phyloP scores from a whole-genome alignment of 371 early-diverging fungal species.

The Lichtheimia hyalospora region DNA sequence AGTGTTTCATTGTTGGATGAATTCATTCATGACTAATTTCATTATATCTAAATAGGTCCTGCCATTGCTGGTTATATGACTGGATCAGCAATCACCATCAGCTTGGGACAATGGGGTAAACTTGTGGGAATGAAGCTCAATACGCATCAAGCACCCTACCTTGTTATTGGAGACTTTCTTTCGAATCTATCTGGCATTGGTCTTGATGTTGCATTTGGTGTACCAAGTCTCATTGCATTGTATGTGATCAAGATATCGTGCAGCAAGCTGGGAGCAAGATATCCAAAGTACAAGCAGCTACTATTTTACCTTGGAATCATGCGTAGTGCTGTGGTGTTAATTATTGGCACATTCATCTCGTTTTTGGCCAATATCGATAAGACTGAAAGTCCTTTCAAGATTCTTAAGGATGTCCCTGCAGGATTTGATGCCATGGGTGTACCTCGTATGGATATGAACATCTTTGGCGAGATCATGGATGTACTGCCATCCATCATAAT shows the following conservation, averaged over 20 bases:
- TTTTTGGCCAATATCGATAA: constrained; percentile 20
- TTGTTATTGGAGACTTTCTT: constrained; percentile 45
- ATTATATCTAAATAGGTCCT: constrained; percentile 20
- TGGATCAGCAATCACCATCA: constrained; percentile 69
- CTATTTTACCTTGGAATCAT: constrained; percentile 41
- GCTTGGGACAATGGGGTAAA: constrained; percentile 68
- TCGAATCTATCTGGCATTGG: constrained; percentile 25
- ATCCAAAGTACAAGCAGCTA: constrained; percentile 20
- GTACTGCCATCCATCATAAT: constrained; percentile 61
- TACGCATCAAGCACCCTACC: constrained; percentile 50
- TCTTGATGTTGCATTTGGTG: constrained; percentile 44
- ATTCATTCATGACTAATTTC: not conserved
- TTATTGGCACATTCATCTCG: constrained; percentile 31
- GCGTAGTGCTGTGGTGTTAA: constrained; percentile 30
- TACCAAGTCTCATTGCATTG: constrained; percentile 26
- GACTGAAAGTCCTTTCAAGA: constrained; percentile 25
- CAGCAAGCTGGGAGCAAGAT: constrained; percentile 16
- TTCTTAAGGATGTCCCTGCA: constrained; percentile 63
- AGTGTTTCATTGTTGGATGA: not conserved
- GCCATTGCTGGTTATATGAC: constrained; percentile 71
- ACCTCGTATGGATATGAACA: constrained; percentile 38
- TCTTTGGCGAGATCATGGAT: constrained; percentile 38
- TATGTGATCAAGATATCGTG: constrained; percentile 27
- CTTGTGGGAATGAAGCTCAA: constrained; percentile 53
- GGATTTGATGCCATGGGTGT: constrained; percentile 58